phyloP scores from a whole-genome alignment of 2,329 filamentous ascomycete species.

The Hawksworthiomyces lignivorus region DNA sequence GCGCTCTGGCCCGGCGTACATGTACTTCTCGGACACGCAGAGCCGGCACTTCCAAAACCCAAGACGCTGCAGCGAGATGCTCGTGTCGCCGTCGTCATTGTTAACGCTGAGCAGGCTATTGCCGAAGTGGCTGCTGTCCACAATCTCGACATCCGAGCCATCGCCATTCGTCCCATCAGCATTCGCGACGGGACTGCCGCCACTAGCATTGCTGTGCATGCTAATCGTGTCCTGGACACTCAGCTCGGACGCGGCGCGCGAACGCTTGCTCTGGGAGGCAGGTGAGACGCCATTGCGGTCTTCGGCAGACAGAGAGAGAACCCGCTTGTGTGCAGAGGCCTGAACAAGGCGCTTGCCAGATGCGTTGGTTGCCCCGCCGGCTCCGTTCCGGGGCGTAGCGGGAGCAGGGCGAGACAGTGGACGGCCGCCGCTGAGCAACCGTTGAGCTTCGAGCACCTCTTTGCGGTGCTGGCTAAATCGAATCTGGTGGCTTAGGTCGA shows the following conservation, averaged over 20 bases:
- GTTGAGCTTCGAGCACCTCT: slow-evolving; percentile 23
- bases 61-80: slow-evolving; percentile 29
- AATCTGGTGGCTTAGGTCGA: slow-evolving; percentile 38
- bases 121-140: slow-evolving; percentile 10
- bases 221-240: slow-evolving; percentile 13
- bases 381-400: not conserved
- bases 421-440: slow-evolving; percentile 9
- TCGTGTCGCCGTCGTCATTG: slow-evolving; percentile 11
- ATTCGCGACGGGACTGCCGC: not conserved
- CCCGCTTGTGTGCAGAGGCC: not conserved
- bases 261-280: not conserved
- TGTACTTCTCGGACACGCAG: slow-evolving; percentile 34
- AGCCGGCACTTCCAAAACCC: slow-evolving; percentile 40
- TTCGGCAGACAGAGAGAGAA: not conserved
- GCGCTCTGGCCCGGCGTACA: slow-evolving; percentile 30
- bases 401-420: not conserved
- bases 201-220: slow-evolving; percentile 3
- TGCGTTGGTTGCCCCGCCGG: not conserved
- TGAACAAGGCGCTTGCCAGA: not conserved
- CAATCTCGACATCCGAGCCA: not conserved
- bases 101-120: slow-evolving; percentile 14
- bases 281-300: not conserved
- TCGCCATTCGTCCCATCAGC: not conserved
- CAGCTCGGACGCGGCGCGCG: slow-evolving; percentile 7
- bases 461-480: slow-evolving; percentile 34